These are phyloP conservation scores for Trifolium pratense DNA, from an alignment of 306 rosid genomes.

Conservation along the genomic window DNA sequence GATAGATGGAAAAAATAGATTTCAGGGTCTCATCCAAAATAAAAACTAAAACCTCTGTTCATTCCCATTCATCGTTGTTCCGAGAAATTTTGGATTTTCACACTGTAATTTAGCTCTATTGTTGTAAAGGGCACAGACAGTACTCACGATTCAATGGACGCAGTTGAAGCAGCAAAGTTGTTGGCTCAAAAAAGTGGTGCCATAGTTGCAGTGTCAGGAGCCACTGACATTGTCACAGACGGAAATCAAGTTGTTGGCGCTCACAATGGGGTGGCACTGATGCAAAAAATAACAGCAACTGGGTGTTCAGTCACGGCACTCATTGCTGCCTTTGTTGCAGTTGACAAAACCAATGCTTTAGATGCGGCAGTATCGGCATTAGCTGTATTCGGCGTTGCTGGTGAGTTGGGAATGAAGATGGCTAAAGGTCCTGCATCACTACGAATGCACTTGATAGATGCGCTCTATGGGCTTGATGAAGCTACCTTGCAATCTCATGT, in stretches of 20 bases:
- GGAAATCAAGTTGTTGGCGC: slow-evolving; percentile 80
- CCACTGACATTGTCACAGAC: slow-evolving; percentile 78
- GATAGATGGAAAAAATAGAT: not conserved
- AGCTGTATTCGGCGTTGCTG: slow-evolving; percentile 75
- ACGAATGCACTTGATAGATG: slow-evolving; percentile 86
- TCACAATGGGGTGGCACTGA: slow-evolving; percentile 83
- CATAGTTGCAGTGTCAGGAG: slow-evolving; percentile 86
- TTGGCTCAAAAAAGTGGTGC: slow-evolving; percentile 75
- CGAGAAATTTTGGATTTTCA: slow-evolving; percentile 17
- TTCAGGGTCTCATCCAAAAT: not conserved
- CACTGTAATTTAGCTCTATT: slow-evolving; percentile 36
- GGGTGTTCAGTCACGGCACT: slow-evolving; percentile 93
- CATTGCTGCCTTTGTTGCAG: slow-evolving; percentile 83
- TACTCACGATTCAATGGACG: slow-evolving; percentile 75
- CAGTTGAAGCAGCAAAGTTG: slow-evolving; percentile 78
- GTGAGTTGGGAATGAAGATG: slow-evolving; percentile 77
- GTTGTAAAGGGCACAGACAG: slow-evolving; percentile 77
- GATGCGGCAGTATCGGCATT: slow-evolving; percentile 74
- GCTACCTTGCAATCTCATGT: slow-evolving; percentile 64
- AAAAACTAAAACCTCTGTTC: not conserved
- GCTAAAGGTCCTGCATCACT: slow-evolving; percentile 88
- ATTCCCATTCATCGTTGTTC: not conserved
- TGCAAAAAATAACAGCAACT: slow-evolving; percentile 91
- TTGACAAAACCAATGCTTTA: slow-evolving; percentile 64
- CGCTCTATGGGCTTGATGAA: slow-evolving; percentile 79